A percentile compares a stretch with the other conserved stretches of the same genome.
Conservation (phyloP, 306 rosid genomes). For the Benincasa hispida region DNA sequence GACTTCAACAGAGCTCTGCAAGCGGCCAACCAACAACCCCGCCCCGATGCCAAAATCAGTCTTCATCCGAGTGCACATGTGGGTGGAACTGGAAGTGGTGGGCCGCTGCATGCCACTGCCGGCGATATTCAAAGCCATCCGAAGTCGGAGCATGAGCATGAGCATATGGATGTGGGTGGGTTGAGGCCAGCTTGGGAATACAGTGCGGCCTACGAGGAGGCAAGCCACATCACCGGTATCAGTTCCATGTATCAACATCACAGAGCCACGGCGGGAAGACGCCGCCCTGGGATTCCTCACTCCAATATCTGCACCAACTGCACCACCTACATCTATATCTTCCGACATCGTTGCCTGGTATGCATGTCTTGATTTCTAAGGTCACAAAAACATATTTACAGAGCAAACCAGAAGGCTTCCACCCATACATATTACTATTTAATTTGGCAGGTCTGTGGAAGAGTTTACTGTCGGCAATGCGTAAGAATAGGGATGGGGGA, state of each 20-base stretch:
- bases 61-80: slow-evolving; percentile 1
- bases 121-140: neutral
- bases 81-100: neutral
- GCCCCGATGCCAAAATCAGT: neutral
- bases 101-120: neutral
- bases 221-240: slow-evolving; percentile 25
- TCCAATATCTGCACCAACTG: slow-evolving; percentile 70
- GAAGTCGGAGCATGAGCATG: slow-evolving; percentile 4
- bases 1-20: slow-evolving; percentile 47
- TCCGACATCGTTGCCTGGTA: slow-evolving; percentile 80
- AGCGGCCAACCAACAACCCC: slow-evolving; percentile 12
- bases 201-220: slow-evolving; percentile 21
- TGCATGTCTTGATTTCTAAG: neutral
- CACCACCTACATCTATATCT: slow-evolving; percentile 36
- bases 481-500: slow-evolving; percentile 73
- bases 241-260: slow-evolving; percentile 16
- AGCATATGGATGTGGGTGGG: slow-evolving; percentile 1
- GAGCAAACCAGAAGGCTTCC: too few relatives aligned
- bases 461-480: slow-evolving; percentile 77
- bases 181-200: slow-evolving; percentile 19
- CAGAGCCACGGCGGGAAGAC: slow-evolving; percentile 19
- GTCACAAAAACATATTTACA: too few relatives aligned
- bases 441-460: slow-evolving; percentile 58
- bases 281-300: slow-evolving; percentile 76
- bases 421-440: neutral